Evolutionary conservation across 768 basidiomycete genomes (phyloP), one percentile per base, ranked within the genome.

Genomic region (Rhodosporidiobolus odoratus): DNA sequence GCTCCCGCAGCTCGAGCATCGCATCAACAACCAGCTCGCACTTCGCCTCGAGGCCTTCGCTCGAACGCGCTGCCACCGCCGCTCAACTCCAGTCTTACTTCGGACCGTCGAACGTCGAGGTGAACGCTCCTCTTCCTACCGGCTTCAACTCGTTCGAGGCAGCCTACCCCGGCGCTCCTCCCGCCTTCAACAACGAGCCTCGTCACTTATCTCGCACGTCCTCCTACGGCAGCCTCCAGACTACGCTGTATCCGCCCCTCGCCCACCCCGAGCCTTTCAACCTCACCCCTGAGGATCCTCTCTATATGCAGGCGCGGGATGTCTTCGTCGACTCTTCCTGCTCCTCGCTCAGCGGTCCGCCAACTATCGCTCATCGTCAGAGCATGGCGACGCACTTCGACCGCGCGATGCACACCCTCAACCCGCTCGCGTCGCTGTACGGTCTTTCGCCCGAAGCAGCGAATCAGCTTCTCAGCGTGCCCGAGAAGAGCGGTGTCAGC

Each of bases 71-170:
- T 5, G 50, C 54, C 30, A 67, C 73, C 6, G 62, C 62, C 17
- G 68, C 69, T 10, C 68, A 70, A 35, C 68, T 74, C 47, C 43
- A 62, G 25, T 64, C 68, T 0, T 74, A 74, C 68, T 74, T 72
- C 30, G 66, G 63, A 0, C 59, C 66, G 23, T 40, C 65, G 12
- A 34, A 54, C 15, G 54, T 57, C 61, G 71, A 66, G 10, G 47
- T 41, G 37, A 57, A 38, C 47, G 60, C 40, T 5, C 60, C 61
- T 7, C 50, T 62, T 25, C 69, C 60, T 34, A 61, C 35, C 45
- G 64, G 64, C 15, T 61, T 56, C 56, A 61, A 66, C 40, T 43
- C 45, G 12, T 71, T 62, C 47, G 10, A 45, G 13, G 53, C 69
- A 16, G 16, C 45, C 4, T 47, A 54, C 57, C 63, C 34, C 2